Conservation (phyloP, 2,329 filamentous ascomycete species). For the Fusarium beomiforme region DNA sequence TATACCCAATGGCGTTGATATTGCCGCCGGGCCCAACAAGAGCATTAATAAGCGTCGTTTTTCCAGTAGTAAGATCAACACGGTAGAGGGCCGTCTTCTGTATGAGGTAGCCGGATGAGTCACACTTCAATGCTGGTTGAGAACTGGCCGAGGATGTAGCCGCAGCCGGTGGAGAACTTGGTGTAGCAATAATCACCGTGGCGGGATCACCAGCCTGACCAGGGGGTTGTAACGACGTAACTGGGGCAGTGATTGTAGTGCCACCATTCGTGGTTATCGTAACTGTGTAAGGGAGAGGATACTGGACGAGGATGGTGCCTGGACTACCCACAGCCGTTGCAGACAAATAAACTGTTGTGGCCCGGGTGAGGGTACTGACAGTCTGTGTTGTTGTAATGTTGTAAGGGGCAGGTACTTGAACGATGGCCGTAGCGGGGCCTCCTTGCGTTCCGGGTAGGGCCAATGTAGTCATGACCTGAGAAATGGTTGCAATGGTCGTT, state of each 20-base stretch:
- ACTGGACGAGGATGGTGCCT: too few species aligned
- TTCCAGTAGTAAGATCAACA: constrained; percentile 28
- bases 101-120: constrained; percentile 33
- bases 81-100: constrained; percentile 29
- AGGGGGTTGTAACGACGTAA: constrained; percentile 13
- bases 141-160: background rate
- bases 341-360: background rate
- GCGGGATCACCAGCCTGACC: constrained; percentile 8
- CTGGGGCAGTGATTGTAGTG: constrained; percentile 13
- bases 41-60: constrained; percentile 24
- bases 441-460: background rate
- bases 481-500: background rate
- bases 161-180: constrained; percentile 2
- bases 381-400: constrained; percentile 2
- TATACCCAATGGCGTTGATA: constrained; percentile 38
- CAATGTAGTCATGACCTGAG: background rate
- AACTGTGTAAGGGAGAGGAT: background rate
- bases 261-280: constrained; percentile 21
- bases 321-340: too few species aligned
- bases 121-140: constrained; percentile 24
- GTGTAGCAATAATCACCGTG: constrained; percentile 24
- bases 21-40: constrained; percentile 32
- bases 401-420: constrained; percentile 13
- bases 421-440: constrained; percentile 18
- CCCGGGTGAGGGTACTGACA: background rate